Conservation (phyloP, 352 stramenopile species). For the Pythium sp. region DNA sequence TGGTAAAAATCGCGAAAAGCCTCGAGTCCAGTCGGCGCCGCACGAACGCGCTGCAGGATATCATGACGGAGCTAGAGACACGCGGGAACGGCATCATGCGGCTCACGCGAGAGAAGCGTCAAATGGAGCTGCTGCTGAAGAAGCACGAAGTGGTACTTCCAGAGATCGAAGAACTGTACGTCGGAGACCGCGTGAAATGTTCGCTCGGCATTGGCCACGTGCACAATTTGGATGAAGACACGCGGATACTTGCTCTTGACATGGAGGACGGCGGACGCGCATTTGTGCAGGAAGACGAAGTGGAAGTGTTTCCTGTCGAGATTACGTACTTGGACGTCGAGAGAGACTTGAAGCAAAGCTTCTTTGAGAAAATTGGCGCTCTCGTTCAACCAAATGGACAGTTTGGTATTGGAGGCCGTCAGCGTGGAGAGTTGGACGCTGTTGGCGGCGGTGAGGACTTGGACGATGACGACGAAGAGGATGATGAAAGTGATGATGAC, state of each 20-base stretch:
- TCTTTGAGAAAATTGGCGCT: conserved; percentile 70
- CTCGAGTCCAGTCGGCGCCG: conserved; percentile 68
- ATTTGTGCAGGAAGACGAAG: conserved; percentile 57
- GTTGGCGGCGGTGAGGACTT: conserved; percentile 21
- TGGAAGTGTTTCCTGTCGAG: conserved; percentile 52
- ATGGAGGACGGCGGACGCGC: conserved; percentile 39
- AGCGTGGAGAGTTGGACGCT: conserved; percentile 21
- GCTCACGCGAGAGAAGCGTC: conserved; percentile 62
- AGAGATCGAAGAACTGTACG: conserved; percentile 60
- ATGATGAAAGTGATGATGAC: conserved; percentile 25
- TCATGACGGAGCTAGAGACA: conserved; percentile 76
- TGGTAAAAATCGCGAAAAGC: conserved; percentile 47
- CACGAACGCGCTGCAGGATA: conserved; percentile 72
- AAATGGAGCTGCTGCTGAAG: conserved; percentile 48
- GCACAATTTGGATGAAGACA: conserved; percentile 32
- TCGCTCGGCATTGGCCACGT: conserved; percentile 47
- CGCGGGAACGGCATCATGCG: conserved; percentile 49
- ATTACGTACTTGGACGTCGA: conserved; percentile 53
- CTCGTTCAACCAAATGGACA: conserved; percentile 53
- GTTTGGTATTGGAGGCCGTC: conserved; percentile 22
- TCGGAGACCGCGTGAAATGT: conserved; percentile 53
- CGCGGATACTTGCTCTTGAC: conserved; percentile 42
- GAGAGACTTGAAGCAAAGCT: conserved; percentile 50
- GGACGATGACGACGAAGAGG: conserved; percentile 29
- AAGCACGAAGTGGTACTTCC: conserved; percentile 41